Percentiles rank a stretch among this genome's conserved stretches.
Evolutionary conservation across 2,329 filamentous ascomycete genomes (phyloP).

Genomic region (Davidsoniella virescens): DNA sequence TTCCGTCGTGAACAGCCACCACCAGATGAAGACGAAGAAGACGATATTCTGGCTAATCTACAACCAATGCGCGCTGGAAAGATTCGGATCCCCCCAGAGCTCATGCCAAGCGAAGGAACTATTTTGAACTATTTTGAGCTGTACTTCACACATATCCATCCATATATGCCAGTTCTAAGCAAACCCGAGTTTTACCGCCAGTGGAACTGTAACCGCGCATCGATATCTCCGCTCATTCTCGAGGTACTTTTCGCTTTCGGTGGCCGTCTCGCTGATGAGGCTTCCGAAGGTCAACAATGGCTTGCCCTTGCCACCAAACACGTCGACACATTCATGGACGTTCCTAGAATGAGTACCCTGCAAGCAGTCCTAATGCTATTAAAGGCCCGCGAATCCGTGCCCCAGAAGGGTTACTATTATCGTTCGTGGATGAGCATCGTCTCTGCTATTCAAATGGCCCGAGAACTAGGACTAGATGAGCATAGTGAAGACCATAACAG

Average conservation of each 20-base stretch:
- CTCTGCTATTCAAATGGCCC: slow-evolving; percentile 81
- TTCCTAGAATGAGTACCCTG: slow-evolving; percentile 76
- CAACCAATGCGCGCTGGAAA: slow-evolving; percentile 54
- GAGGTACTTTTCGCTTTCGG: slow-evolving; percentile 87
- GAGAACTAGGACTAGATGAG: slow-evolving; percentile 77
- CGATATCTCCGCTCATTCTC: slow-evolving; percentile 74
- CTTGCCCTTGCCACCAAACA: slow-evolving; percentile 85
- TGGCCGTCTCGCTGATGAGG: slow-evolving; percentile 67
- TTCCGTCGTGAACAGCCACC: slow-evolving; percentile 41
- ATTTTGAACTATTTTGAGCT: slow-evolving; percentile 74
- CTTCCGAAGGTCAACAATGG: slow-evolving; percentile 79
- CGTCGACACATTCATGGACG: slow-evolving; percentile 83
- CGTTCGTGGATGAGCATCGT: slow-evolving; percentile 95
- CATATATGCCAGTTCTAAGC: slow-evolving; percentile 81
- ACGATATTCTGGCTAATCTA: slow-evolving; percentile 55
- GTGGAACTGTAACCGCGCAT: slow-evolving; percentile 68
- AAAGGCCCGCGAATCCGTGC: slow-evolving; percentile 81
- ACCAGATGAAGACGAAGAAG: slow-evolving; percentile 53
- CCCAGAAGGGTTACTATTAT: slow-evolving; percentile 90
- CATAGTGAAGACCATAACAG: slow-evolving; percentile 65
- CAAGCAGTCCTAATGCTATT: slow-evolving; percentile 76
- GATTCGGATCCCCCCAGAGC: slow-evolving; percentile 74
- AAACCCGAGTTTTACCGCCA: slow-evolving; percentile 71
- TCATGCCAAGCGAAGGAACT: slow-evolving; percentile 81
- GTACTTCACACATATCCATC: slow-evolving; percentile 80